Evolutionary conservation across 2,329 filamentous ascomycete genomes (phyloP), one percentile per base, ranked within the genome.

Genomic region (Tolypocladium cylindrosporum): DNA sequence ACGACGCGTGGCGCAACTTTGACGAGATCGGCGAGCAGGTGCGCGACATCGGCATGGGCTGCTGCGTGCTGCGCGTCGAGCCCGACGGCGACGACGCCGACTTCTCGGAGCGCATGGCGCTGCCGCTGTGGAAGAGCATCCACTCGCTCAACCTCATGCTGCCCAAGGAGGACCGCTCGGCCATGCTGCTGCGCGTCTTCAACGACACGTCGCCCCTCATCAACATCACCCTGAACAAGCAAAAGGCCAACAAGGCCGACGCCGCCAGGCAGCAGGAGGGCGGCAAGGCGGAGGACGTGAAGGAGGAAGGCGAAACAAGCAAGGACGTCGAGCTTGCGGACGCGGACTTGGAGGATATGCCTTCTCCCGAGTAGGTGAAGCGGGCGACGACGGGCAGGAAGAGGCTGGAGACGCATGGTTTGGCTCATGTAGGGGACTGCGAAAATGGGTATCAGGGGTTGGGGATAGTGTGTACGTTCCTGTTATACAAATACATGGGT

Each of bases 141-240:
- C 87, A 92, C 65, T 93, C 89, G 24, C 80, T 97, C 59, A 99
- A 99, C 72, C 83, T 99, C 57, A 99, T 99, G 94, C 79, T 99
- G 68, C 93, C 94, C 55, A 99, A 99, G 77, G 94, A 99, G 72
- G 94, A 99, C 64, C 85, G 94, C 19, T 87, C 86, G 31, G 94
- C 94, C 1, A 95, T 97, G 90, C 77, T 97, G 65, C 79, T 97
- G 62, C 82, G 94, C 27, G 79, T 99, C 60, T 99, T 88, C 76
- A 95, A 97, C 69, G 93, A 97, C 65, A 88, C 88, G 36, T 88
- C 89, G 0, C 90, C 90, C 4, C 79, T 96, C 54, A 82, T 96
- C 61, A 95, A 94, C 70, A 82, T 82, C 64, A 79, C 77, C 19
- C 72, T 82, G 48, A 76, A 81, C 66, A 79, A 80, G 68, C 70